These are phyloP conservation scores for Debaryomyces fabryi DNA, from an alignment of 1,139 yeast species.

Conservation along the genomic window DNA sequence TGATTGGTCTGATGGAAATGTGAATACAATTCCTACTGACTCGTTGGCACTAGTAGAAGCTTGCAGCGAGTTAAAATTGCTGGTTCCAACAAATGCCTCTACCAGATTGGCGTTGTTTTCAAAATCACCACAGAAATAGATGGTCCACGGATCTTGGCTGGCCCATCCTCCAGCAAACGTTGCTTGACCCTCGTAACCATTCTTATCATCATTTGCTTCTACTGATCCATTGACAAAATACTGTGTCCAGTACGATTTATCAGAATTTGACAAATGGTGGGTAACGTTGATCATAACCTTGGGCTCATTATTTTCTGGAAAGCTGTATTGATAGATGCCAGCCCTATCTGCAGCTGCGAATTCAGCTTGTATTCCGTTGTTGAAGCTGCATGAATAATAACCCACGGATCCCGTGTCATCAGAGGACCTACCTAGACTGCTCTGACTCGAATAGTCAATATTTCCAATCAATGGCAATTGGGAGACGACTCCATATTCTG, in stretches of 20 bases:
- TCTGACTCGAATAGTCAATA: conserved; percentile 19
- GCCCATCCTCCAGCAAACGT: conserved; percentile 38
- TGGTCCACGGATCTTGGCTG: conserved; percentile 29
- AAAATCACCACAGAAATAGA: conserved; percentile 34
- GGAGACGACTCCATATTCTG: conserved; percentile 36
- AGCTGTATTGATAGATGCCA: conserved; percentile 28
- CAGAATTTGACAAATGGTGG: conserved; percentile 30
- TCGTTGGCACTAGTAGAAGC: conserved; percentile 13
- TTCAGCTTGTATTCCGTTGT: conserved; percentile 25
- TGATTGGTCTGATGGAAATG: conserved; percentile 17
- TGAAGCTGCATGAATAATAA: conserved; percentile 26
- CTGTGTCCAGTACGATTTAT: conserved; percentile 37
- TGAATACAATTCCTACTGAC: conserved; percentile 26
- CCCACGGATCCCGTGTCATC: conserved; percentile 29
- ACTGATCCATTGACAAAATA: conserved; percentile 30
- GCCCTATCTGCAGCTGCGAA: conserved; percentile 31
- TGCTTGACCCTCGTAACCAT: conserved; percentile 27
- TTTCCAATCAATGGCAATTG: conserved; percentile 30
- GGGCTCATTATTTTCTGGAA: conserved; percentile 16
- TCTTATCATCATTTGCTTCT: conserved; percentile 18
- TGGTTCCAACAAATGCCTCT: conserved; percentile 16
- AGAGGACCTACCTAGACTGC: conserved; percentile 16
- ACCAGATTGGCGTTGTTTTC: conserved; percentile 18
- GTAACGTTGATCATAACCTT: conserved; percentile 29
- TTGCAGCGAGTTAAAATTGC: background rate